Conservation (phyloP, 2,329 filamentous ascomycete genomes). For the Teratosphaeria destructans region DNA sequence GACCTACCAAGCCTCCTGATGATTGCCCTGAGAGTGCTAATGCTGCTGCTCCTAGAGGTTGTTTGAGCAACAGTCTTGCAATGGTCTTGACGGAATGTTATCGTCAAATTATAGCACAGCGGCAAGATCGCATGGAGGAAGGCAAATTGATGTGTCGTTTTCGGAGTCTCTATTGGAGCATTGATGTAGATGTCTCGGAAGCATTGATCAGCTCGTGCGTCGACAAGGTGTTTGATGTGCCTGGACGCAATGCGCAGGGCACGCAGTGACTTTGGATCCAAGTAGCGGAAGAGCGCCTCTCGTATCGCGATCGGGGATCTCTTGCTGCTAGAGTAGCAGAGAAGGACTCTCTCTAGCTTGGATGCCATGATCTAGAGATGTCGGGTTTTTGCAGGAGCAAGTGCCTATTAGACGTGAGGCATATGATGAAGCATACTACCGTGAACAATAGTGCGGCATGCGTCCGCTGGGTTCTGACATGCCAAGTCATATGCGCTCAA, state of each 20-base stretch:
- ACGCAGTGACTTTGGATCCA: slow-evolving; percentile 3
- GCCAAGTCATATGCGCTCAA: neutral
- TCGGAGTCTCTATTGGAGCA: slow-evolving; percentile 1
- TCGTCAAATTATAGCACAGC: slow-evolving; percentile 12
- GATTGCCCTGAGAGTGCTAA: neutral
- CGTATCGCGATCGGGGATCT: neutral
- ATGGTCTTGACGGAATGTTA: slow-evolving; percentile 7
- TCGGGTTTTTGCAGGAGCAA: neutral
- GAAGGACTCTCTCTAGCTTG: neutral
- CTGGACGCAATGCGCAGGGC: slow-evolving; percentile 10
- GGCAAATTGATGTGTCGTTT: slow-evolving; percentile 1
- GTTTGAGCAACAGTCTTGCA: no score
- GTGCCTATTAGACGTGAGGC: neutral
- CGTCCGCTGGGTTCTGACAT: neutral
- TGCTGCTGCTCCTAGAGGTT: neutral
- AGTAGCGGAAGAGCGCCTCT: neutral
- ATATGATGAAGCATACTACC: no score
- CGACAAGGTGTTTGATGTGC: slow-evolving; percentile 7
- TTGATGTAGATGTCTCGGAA: slow-evolving; percentile 10
- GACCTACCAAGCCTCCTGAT: neutral
- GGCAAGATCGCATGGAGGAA: slow-evolving; percentile 3
- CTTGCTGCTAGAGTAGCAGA: neutral
- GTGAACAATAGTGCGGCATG: neutral
- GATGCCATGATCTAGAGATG: neutral
- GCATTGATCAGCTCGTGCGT: slow-evolving; percentile 5